Base-by-base conservation (phyloP, 495 filamentous ascomycete genomes). In the Staphylotrichum longicolle region DNA sequence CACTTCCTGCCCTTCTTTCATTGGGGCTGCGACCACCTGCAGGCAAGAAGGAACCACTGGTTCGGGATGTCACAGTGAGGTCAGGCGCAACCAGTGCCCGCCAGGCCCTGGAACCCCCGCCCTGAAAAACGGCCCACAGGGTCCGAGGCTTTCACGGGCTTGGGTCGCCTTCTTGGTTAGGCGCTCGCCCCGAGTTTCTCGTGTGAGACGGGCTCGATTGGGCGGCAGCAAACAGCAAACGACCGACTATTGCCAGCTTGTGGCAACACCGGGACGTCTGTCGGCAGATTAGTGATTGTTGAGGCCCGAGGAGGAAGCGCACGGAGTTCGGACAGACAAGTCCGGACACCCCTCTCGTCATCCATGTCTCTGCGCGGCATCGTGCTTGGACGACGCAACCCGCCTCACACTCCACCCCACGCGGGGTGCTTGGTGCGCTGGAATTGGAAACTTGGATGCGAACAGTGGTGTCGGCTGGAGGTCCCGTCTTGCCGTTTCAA, bases 51-150 rank as follows among this genome's bases (percentile, higher is more conserved):
- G 49, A 52, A 35, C 49, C 49, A 35, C 49, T 37, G 14, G 49
- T 61, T 55, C 66, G 59, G 68, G 54, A 66, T 70, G 68, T 70
- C 65, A 68, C 65, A 60, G 47, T 66, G 57, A 66, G 65, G 68
- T 66, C 67, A 67, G 62, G 62, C 57, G 65, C 55, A 56, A 57
- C 45, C 41, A 6, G 39, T 39, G 11, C 46, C 46, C 40, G 37
- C 45, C 41, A 6, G 39, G 49, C 15, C 46, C 46, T 49, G 37
- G 34, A 58, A 15, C 55, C 40, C 32, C 4, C 46, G 4, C 8
- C 30, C 20, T 27, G 20, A 27, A 27, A 27, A 27, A 27, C 20
- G 20, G 20, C 20, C 20, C 20, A 27, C 20, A 39, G 37, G 10
- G 37, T 10, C 37, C 37, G 37, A 39, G 37, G 37, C 37, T 39